Evolutionary conservation across 2,329 filamentous ascomycete genomes (phyloP).

Genomic region (Botrytis fabae): DNA sequence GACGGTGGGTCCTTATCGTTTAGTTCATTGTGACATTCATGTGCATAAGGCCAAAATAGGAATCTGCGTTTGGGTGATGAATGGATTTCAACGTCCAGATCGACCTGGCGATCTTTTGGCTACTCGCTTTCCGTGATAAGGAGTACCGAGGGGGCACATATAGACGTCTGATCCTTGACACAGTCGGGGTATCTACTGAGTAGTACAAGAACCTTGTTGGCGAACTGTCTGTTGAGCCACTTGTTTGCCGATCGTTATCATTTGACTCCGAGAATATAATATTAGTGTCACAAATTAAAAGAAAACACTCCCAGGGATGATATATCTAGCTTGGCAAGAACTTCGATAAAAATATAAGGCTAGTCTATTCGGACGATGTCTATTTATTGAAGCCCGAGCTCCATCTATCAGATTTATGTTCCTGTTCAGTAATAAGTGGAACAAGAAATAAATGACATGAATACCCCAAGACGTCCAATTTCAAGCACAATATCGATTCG

Average conservation of each 20-base stretch:
- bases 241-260: neutral
- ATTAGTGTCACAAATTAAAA: neutral
- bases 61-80: neutral
- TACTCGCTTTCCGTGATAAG: neutral
- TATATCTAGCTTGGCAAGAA: neutral
- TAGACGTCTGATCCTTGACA: neutral
- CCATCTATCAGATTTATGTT: neutral
- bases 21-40: neutral
- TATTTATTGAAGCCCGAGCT: neutral
- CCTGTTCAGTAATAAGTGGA: neutral
- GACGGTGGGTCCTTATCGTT: slow-evolving; percentile 7
- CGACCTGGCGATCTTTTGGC: neutral
- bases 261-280: neutral
- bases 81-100: neutral
- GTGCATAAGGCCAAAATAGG: slow-evolving; percentile 7
- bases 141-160: neutral
- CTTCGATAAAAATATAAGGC: neutral
- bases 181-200: too few relatives aligned
- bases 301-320: neutral
- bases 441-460: neutral
- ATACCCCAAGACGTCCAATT: neutral
- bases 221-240: neutral
- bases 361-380: neutral
- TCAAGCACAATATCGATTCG: neutral
- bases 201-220: neutral